Evolutionary conservation across 2,329 filamentous ascomycete genomes (phyloP).

Genomic region (Amauroascus niger): DNA sequence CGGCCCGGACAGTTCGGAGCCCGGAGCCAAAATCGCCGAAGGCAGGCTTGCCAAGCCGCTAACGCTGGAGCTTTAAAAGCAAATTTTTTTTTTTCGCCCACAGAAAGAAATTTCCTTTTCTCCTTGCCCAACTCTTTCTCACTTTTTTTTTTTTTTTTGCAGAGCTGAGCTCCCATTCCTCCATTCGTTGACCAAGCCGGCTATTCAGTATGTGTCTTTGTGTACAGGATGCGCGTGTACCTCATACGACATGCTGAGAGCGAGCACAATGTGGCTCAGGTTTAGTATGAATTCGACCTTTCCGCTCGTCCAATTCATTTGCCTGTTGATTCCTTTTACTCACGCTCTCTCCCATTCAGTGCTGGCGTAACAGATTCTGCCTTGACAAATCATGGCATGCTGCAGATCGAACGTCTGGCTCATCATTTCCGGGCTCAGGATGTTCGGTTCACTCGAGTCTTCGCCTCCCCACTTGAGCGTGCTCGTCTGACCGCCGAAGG

Average conservation of each 20-base stretch:
- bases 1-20: no score
- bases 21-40: no score
- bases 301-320: not conserved
- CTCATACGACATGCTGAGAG: constrained; percentile 82
- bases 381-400: constrained; percentile 68
- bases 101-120: not conserved
- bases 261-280: constrained; percentile 68
- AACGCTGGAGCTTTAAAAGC: not conserved
- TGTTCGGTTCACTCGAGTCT: constrained; percentile 58
- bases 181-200: no score
- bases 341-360: constrained; percentile 33
- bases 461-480: constrained; percentile 67
- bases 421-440: constrained; percentile 54
- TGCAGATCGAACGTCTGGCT: constrained; percentile 66
- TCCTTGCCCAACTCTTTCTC: not conserved
- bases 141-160: no score
- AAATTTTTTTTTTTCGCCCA: not conserved
- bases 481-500: constrained; percentile 45
- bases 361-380: constrained; percentile 70
- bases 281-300: constrained; percentile 18
- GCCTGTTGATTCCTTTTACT: not conserved
- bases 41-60: not conserved
- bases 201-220: not conserved
- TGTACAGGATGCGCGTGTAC: constrained; percentile 51
- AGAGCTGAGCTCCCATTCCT: no score